phyloP scores from a whole-genome alignment of 768 basidiomycete species.

The Amanita pseudoporphyria region DNA sequence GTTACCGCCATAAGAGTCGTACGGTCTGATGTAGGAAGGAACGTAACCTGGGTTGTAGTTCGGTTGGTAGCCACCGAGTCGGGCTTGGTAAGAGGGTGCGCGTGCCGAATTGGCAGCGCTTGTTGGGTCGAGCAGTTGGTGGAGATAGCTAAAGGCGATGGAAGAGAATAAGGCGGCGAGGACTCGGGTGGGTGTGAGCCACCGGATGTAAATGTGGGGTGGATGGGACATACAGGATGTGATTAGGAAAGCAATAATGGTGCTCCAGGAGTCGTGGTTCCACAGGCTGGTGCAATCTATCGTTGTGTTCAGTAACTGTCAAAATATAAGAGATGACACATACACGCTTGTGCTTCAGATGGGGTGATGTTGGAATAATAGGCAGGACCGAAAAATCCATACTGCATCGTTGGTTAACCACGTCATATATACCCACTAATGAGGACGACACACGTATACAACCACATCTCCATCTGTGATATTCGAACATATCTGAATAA shows the following conservation, averaged over 20 bases:
- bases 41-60: constrained; percentile 58
- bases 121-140: constrained; percentile 64
- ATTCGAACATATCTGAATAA: constrained; percentile 46
- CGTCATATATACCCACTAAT: not conserved
- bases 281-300: constrained; percentile 57
- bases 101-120: constrained; percentile 43
- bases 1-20: constrained; percentile 8
- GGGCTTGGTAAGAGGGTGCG: constrained; percentile 30
- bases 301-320: constrained; percentile 9
- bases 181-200: constrained; percentile 25
- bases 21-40: constrained; percentile 19
- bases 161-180: constrained; percentile 52
- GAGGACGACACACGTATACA: constrained; percentile 25
- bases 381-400: constrained; percentile 46
- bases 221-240: constrained; percentile 38
- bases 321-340: constrained; percentile 11
- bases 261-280: constrained; percentile 56
- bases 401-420: constrained; percentile 19
- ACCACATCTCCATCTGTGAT: constrained; percentile 25
- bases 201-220: not conserved
- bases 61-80: constrained; percentile 28
- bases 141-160: constrained; percentile 62
- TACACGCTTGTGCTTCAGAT: constrained; percentile 38
- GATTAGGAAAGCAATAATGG: constrained; percentile 55
- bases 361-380: constrained; percentile 19